Conservation (phyloP, 208 protist genomes). For the Trypanosoma platydactyli region DNA sequence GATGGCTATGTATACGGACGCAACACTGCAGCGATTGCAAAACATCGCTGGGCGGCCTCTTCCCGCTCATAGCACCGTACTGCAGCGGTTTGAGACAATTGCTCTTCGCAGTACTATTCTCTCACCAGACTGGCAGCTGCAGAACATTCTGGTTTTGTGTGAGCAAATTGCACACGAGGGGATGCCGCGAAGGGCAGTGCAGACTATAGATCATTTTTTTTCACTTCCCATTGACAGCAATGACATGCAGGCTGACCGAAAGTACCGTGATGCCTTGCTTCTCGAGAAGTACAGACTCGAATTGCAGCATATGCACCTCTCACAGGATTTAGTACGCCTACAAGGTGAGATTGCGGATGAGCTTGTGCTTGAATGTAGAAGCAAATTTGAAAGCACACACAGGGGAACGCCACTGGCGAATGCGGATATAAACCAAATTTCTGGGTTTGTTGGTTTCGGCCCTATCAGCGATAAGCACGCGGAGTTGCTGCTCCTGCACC, state of each 20-base stretch:
- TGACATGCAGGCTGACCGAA: conserved; percentile 22
- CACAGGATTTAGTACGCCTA: conserved; percentile 42
- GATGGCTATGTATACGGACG: conserved; percentile 40
- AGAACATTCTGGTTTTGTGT: conserved; percentile 69
- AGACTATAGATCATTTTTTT: conserved; percentile 56
- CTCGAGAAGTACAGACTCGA: conserved; percentile 70
- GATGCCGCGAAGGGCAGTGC: conserved; percentile 61
- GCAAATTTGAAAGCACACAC: neutral
- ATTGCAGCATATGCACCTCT: conserved; percentile 44
- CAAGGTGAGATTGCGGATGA: conserved; percentile 43
- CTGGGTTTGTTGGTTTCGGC: conserved; percentile 1
- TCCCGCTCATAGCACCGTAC: conserved; percentile 46
- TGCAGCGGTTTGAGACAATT: conserved; percentile 77
- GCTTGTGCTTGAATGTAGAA: neutral
- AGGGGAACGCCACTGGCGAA: neutral
- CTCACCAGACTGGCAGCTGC: conserved; percentile 69
- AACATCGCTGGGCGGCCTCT: conserved; percentile 73
- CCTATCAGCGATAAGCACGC: conserved; percentile 41
- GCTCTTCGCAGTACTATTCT: conserved; percentile 69
- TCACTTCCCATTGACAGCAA: conserved; percentile 24
- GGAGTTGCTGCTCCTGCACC: conserved; percentile 64
- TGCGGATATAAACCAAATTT: neutral
- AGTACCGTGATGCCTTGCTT: conserved; percentile 52
- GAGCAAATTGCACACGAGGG: conserved; percentile 72
- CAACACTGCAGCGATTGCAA: conserved; percentile 59